Percentiles rank a stretch among this genome's conserved stretches.
These are phyloP conservation scores for Xylaria intraflava DNA, from an alignment of 495 filamentous ascomycete genomes.

Conservation along the genomic window DNA sequence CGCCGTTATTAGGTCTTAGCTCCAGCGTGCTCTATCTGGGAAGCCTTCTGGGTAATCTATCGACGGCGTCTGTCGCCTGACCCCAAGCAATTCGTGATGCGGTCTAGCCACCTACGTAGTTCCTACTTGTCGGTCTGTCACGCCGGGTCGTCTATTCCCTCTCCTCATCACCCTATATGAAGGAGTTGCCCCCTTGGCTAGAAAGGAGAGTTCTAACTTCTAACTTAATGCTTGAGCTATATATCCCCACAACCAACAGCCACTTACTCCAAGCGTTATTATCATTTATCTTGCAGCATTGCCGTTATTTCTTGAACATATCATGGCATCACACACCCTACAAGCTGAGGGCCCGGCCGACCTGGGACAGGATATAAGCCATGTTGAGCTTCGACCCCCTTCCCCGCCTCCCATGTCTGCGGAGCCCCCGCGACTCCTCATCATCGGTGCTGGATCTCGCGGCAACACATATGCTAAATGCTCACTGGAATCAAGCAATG, in stretches of 20 bases:
- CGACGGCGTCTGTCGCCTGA: background rate
- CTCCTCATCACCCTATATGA: background rate
- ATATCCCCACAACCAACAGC: background rate
- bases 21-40: no score
- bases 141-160: background rate
- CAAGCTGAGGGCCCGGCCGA: constrained; percentile 20
- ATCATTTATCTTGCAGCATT: background rate
- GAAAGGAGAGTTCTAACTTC: background rate
- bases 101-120: no score
- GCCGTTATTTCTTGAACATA: background rate
- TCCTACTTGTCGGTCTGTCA: no score
- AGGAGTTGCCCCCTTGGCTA: background rate
- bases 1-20: no score
- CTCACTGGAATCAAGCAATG: constrained; percentile 53
- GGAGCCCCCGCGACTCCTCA: constrained; percentile 54
- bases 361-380: constrained; percentile 12
- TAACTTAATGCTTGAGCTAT: no score
- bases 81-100: background rate
- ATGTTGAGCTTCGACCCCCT: constrained; percentile 19
- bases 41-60: background rate
- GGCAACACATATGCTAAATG: constrained; percentile 70
- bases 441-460: constrained; percentile 84
- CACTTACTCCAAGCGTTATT: background rate
- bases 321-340: constrained; percentile 25
- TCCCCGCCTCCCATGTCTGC: constrained; percentile 30